Evolutionary conservation across 176 grass and related monocot species (phyloP), one percentile per base, ranked within the genome.

Genomic region (Rhynchospora tenuis): DNA sequence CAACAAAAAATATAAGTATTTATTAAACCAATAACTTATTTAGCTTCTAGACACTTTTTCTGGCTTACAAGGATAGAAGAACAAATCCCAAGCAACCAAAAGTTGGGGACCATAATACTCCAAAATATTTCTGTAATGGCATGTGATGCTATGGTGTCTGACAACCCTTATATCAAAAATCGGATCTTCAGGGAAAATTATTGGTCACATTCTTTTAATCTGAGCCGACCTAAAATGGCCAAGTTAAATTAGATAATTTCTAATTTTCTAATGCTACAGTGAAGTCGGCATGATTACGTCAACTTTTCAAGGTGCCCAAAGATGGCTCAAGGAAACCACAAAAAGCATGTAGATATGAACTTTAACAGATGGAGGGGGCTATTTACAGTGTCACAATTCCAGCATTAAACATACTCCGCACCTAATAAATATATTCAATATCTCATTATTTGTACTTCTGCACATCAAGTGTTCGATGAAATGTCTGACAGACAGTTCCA

Each of bases 1-100:
- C 42, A 64, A 78, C 76, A 33, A 88, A 59, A 76, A 83, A 15
- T 13, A 44, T 27, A 54, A 78, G 43, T 43, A 81, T 62, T 58
- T 59, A 71, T 59, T n/a, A 33, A 52, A 68, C 24, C 15, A 20
- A 55, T 23, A 11, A 20, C 22, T 45, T 71, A 16, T 16, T 71
- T 22, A 71, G 33, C 67, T 71, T 71, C 67, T 46, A 45, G 9
- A 71, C 38, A 17, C 13, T 43, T 43, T 42, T 67, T 24, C 14
- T 7, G 28, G 14, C 19, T 19, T 24, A 11, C 20, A 27, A 9
- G 48, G 59, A 8, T 62, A 11, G 19, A 62, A 62, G 22, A n/a
- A 62, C 9, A 12, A 62, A 62, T 26, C 22, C 7, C 42, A 38
- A 44, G 13, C 67, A 71, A 70, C 38, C 33, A 70, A 70, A 16